Evolutionary conservation across 148 eudicot genomes (phyloP), one percentile per base, ranked within the genome.

Genomic region (Tetragonia tetragonoides): DNA sequence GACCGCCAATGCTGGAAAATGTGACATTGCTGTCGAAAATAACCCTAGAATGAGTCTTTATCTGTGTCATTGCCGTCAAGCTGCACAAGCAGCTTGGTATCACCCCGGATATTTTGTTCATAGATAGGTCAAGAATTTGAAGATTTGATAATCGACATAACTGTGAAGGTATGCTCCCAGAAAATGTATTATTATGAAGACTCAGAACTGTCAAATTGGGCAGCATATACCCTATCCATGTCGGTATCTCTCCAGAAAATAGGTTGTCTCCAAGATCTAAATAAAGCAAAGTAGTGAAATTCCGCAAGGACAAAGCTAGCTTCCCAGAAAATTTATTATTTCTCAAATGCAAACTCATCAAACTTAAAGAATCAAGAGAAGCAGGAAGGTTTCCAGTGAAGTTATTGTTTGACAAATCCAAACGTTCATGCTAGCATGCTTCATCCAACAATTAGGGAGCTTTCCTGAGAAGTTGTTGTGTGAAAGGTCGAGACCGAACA

Each of bases 401-500:
- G 38, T 66, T 63, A 59, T 78, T 78, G 74, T 51, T 63, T 38
- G 81, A 78, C 17, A 78, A 53, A 78, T 78, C 81, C 39, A 28
- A 28, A 78, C 15, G 63, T 72, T 76, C 9, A 44, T 20, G 18
- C n/a, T 14, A 0, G 0, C 17, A 68, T 9, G n/a, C 14, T 20
- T 0, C n/a, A 15, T 49, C 70, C 46, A 71, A 42, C 82, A 79
- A 66, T 73, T 40, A 54, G 77, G 77, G 49, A 73, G 77, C 57
- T 79, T 66, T 11, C 72, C 77, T 16, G 68, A 79, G 3, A 79
- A 73, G 46, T 53, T 66, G 73, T 79, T 73, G 39, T 79, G 77
- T 74, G 82, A 79, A 66, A 78, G 81, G 70, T 78, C 81, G 21
- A 78, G 28, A 64, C 81, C 81, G 17, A 71, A 20, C 47, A 72